Evolutionary conservation across 176 grass and related monocot species (phyloP), one percentile per base, ranked within the genome.

Genomic region (Metroxylon sagu): DNA sequence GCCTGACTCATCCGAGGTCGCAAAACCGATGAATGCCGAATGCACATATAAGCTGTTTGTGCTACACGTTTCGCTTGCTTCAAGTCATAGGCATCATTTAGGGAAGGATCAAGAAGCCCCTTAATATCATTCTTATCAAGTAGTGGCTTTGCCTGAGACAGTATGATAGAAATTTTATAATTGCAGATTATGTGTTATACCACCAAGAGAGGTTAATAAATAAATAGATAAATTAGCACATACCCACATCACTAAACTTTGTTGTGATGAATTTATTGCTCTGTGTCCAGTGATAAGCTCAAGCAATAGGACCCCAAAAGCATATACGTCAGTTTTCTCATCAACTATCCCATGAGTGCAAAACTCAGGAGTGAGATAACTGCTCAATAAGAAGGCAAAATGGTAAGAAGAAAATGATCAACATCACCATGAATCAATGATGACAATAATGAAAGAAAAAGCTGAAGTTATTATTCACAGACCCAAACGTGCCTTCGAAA

Each of bases 401-500:
- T 12, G 35, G 35, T 8, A 39, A 39, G 35, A 39, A 39, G 35
- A 3, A 43, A 43, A 43, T 43, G 10, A 14, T 12, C 35, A 43
- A 43, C 35, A 7, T 43, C 35, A 14, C 10, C 2, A 43, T 43
- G 16, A 30, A 69, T 49, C 16, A 28, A 19, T n/a, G 26, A 67
- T 25, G 15, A 29, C 16, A 4, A 67, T 1, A 28, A 67, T 18
- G 4, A 10, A 53, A 29, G 64, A 8, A 8, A 25, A 18, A 27
- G 10, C 14, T 2, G 18, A 53, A 29, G 25, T n/a, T 52, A 26
- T 52, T 43, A 27, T 4, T 49, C 31, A 71, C 52, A 15, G 51
- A 90, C 82, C 87, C 92, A 71, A 90, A 90, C 10, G 87, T 88
- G 28, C 91, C 86, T 70, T 90, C 86, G 65, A 90, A 87, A 48